Evolutionary conservation across 2,329 filamentous ascomycete species (phyloP).

Genomic region (Cladosporium sp.): DNA sequence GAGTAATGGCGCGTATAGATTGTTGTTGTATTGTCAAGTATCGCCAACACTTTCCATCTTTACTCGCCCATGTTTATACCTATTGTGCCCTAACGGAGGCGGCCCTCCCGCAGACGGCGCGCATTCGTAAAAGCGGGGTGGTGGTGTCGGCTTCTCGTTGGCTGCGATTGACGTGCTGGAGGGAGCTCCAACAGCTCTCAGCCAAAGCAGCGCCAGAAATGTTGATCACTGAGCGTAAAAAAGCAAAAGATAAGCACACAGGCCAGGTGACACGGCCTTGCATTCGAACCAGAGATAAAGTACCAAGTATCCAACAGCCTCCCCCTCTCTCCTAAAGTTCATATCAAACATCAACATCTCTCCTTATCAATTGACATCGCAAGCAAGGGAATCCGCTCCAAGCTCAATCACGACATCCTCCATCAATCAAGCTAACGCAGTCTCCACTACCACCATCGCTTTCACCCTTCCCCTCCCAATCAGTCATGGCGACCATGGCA

Average conservation of each 20-base stretch:
- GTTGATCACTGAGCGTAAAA: neutral
- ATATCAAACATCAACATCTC: neutral
- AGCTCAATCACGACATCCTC: constrained; percentile 13
- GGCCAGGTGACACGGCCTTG: constrained; percentile 5
- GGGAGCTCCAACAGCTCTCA: neutral
- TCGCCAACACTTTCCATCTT: neutral
- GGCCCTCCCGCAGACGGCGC: constrained; percentile 3
- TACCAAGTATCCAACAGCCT: constrained; percentile 6
- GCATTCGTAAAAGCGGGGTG: neutral
- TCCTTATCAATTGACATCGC: constrained; percentile 3
- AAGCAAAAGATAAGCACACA: constrained; percentile 4
- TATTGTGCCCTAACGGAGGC: constrained; percentile 1
- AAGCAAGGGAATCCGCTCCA: neutral
- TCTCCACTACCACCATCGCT: constrained; percentile 4
- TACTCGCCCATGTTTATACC: neutral
- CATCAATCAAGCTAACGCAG: constrained; percentile 6
- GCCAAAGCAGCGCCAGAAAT: neutral
- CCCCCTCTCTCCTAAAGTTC: neutral
- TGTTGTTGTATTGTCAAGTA: neutral
- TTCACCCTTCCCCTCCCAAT: neutral
- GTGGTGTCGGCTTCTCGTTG: too few species aligned
- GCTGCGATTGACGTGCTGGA: constrained; percentile 1
- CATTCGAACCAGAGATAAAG: neutral
- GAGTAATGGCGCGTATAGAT: neutral
- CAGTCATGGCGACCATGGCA: constrained; percentile 23